A percentile compares a stretch with the other conserved stretches of the same genome.
phyloP scores from a whole-genome alignment of 768 basidiomycete species.

The Hortiboletus campestris region DNA sequence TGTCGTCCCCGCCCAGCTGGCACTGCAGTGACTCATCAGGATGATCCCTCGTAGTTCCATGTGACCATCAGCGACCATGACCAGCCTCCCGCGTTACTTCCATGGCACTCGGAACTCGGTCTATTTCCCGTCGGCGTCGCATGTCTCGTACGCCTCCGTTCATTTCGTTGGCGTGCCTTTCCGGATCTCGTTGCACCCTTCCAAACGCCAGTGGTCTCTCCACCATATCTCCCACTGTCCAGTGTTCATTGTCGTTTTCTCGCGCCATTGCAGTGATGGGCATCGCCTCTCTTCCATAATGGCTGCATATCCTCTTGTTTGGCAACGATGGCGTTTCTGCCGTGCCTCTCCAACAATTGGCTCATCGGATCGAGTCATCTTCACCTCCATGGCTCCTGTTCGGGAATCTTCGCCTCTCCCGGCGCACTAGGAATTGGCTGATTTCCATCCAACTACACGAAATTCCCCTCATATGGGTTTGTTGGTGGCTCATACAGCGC shows the following conservation, averaged over 20 bases:
- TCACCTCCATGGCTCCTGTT: constrained; percentile 2
- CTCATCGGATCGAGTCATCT: constrained; percentile 3
- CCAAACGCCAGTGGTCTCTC: not conserved
- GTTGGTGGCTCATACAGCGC: not conserved
- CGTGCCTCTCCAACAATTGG: constrained; percentile 3
- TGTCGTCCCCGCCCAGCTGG: no score
- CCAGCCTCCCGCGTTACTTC: constrained; percentile 1
- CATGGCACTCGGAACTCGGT: constrained; percentile 3
- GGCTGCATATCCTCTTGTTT: not conserved
- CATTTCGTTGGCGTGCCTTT: not conserved
- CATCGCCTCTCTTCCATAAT: not conserved
- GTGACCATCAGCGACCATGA: not conserved
- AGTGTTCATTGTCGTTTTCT: not conserved
- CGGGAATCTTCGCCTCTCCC: constrained; percentile 3
- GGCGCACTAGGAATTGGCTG: not conserved
- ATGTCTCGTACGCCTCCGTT: not conserved
- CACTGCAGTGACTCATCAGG: no score
- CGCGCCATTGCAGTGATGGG: not conserved
- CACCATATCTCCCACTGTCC: constrained; percentile 10
- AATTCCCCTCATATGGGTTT: no score
- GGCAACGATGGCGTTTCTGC: not conserved
- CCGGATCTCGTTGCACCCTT: constrained; percentile 7
- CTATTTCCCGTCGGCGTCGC: constrained; percentile 6
- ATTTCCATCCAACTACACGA: not conserved
- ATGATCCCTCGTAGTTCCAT: no score